These are phyloP conservation scores for Pestalotiopsis fici DNA, from an alignment of 2,329 filamentous ascomycete species.

Conservation along the genomic window DNA sequence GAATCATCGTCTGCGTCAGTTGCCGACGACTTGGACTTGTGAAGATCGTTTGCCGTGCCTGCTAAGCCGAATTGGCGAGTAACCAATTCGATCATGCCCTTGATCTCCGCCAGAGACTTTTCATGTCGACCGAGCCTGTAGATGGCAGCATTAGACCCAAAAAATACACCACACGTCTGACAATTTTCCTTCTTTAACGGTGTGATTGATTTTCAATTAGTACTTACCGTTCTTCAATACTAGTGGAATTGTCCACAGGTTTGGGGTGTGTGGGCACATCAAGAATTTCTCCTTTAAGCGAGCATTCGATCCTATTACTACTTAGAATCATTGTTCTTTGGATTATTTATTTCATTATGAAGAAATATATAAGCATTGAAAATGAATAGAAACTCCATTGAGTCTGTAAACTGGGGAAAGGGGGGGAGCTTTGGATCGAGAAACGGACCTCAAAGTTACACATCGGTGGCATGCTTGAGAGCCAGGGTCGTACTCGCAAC, in stretches of 20 bases:
- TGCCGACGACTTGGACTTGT: neutral
- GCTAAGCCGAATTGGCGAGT: conserved; percentile 12
- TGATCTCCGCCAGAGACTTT: conserved; percentile 14
- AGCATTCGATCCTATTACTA: conserved; percentile 13
- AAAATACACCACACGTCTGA: too few species aligned
- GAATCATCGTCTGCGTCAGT: conserved; percentile 4
- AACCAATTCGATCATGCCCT: conserved; percentile 13
- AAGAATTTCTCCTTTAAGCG: conserved; percentile 12
- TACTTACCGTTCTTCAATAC: conserved; percentile 13
- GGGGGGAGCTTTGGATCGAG: neutral
- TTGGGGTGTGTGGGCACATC: conserved; percentile 11
- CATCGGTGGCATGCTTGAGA: conserved; percentile 15
- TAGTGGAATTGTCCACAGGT: conserved; percentile 10
- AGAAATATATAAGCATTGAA: too few species aligned
- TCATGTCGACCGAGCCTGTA: conserved; percentile 10
- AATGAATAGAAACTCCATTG: too few species aligned
- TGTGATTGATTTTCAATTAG: neutral
- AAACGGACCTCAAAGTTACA: conserved; percentile 11
- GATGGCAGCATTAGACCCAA: too few species aligned
- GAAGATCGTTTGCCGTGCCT: neutral
- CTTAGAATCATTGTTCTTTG: neutral
- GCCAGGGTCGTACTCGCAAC: conserved; percentile 15
- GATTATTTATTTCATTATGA: neutral
- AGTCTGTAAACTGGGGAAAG: too few species aligned
- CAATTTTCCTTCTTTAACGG: neutral